Conservation (phyloP, 192 early-diverging fungal species). For the Borealophlyctis nickersoniae region DNA sequence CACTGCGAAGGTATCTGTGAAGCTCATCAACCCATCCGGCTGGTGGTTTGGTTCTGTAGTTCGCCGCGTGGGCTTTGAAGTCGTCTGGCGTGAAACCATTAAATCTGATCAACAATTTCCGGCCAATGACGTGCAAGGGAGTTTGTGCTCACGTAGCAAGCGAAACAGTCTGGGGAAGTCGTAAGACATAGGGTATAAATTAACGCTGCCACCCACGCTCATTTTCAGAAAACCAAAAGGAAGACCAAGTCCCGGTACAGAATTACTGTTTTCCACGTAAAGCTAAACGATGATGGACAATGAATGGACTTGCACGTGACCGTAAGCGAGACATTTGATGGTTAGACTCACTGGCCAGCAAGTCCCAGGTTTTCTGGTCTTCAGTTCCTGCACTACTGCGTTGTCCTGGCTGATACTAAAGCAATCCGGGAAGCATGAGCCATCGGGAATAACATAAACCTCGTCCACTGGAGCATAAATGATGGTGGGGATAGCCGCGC, state of each 20-base stretch:
- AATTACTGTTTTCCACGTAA: constrained; percentile 59
- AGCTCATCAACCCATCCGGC: constrained; percentile 55
- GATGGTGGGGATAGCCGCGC: constrained; percentile 65
- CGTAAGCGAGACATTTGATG: constrained; percentile 1
- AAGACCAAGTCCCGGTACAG: constrained; percentile 57
- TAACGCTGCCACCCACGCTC: constrained; percentile 62
- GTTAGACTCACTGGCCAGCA: constrained; percentile 51
- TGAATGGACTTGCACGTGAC: neutral
- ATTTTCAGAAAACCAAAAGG: constrained; percentile 76
- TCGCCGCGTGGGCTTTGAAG: constrained; percentile 23
- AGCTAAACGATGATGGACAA: constrained; percentile 11
- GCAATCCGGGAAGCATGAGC: constrained; percentile 66
- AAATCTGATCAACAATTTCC: no score
- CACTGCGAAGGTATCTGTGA: constrained; percentile 17
- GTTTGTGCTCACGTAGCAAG: constrained; percentile 17
- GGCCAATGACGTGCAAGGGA: neutral
- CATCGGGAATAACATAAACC: constrained; percentile 59
- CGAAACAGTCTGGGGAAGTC: constrained; percentile 75
- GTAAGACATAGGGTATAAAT: constrained; percentile 74
- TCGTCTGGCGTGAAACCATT: constrained; percentile 34
- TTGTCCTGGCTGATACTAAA: constrained; percentile 65
- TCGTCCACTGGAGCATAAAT: constrained; percentile 53
- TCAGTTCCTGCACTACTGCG: constrained; percentile 57
- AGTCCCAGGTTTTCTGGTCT: constrained; percentile 45
- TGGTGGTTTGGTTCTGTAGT: no score